Percentiles rank a stretch among this genome's conserved stretches.
phyloP scores from a whole-genome alignment of 2,329 filamentous ascomycete species.

The Fusarium nurragi region DNA sequence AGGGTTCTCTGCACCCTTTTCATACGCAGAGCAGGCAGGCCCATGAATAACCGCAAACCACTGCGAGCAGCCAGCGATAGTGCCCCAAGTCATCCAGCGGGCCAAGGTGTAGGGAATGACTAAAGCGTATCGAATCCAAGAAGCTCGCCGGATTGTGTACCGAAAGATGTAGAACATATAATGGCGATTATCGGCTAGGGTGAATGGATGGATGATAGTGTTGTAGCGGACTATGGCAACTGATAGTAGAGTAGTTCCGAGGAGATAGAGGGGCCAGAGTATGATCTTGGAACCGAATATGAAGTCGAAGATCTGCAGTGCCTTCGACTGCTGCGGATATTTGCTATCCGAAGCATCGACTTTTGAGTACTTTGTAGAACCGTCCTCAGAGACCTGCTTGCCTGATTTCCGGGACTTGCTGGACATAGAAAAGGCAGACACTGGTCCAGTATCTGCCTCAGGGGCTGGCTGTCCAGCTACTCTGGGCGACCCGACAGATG shows the following conservation, averaged over 20 bases:
- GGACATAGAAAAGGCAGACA: background rate
- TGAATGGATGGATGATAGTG: slow-evolving; percentile 95
- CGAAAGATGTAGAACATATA: slow-evolving; percentile 98
- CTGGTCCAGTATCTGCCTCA: background rate
- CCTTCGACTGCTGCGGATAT: slow-evolving; percentile 7
- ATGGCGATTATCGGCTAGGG: slow-evolving; percentile 93
- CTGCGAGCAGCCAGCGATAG: slow-evolving; percentile 61
- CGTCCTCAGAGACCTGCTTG: background rate
- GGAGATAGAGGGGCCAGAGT: slow-evolving; percentile 51
- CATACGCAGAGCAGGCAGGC: slow-evolving; percentile 29
- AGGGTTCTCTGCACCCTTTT: background rate
- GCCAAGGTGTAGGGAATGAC: slow-evolving; percentile 76
- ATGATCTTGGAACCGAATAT: slow-evolving; percentile 48
- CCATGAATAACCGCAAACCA: slow-evolving; percentile 28
- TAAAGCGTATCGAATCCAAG: slow-evolving; percentile 71
- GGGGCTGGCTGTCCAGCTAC: background rate
- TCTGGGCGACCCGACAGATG: background rate
- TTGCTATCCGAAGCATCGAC: background rate
- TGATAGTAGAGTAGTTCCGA: slow-evolving; percentile 51
- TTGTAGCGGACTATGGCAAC: slow-evolving; percentile 74
- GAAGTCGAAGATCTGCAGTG: slow-evolving; percentile 8
- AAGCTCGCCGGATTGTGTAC: slow-evolving; percentile 75
- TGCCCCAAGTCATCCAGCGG: slow-evolving; percentile 73
- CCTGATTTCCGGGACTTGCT: slow-evolving; percentile 3
- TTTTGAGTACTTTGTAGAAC: background rate